phyloP scores from a whole-genome alignment of 495 filamentous ascomycete genomes.

The Darksidea phi region DNA sequence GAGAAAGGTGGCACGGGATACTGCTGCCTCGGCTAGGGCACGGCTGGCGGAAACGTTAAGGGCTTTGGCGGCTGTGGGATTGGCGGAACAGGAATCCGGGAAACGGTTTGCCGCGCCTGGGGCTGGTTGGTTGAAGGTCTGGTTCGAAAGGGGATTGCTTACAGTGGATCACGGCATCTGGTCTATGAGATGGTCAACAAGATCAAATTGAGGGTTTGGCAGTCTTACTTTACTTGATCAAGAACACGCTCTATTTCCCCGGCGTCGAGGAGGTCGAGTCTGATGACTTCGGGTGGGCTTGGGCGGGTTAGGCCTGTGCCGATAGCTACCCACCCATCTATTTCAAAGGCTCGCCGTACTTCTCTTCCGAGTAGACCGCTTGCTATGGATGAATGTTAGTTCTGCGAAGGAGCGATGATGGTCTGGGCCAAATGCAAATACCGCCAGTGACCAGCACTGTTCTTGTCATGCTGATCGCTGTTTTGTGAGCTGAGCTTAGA shows the following conservation, averaged over 20 bases:
- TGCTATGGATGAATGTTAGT: slow-evolving; percentile 20
- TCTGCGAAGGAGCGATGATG: neutral
- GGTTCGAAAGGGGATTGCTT: slow-evolving; percentile 36
- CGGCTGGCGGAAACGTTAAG: slow-evolving; percentile 74
- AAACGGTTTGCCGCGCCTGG: slow-evolving; percentile 86
- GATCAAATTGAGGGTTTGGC: neutral
- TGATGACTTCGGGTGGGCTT: slow-evolving; percentile 68
- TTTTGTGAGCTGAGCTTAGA: too few relatives aligned
- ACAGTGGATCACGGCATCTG: slow-evolving; percentile 84
- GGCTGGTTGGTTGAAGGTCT: neutral
- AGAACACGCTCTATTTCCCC: slow-evolving; percentile 62
- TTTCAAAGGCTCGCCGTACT: slow-evolving; percentile 70
- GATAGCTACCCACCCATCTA: slow-evolving; percentile 67
- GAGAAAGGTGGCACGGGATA: slow-evolving; percentile 62
- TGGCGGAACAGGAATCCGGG: slow-evolving; percentile 77
- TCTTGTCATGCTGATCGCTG: slow-evolving; percentile 47
- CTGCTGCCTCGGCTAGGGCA: slow-evolving; percentile 64
- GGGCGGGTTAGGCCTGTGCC: slow-evolving; percentile 79
- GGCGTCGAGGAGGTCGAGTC: slow-evolving; percentile 67
- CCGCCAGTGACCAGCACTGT: slow-evolving; percentile 81
- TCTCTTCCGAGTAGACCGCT: slow-evolving; percentile 76
- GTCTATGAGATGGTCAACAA: slow-evolving; percentile 51
- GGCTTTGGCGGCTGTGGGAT: slow-evolving; percentile 70
- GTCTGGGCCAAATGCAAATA: too few relatives aligned
- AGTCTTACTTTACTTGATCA: slow-evolving; percentile 60